Percentiles rank a stretch among this genome's conserved stretches.
These are phyloP conservation scores for Luvunga scandens DNA, from an alignment of 345 rosid genomes.

Conservation along the genomic window DNA sequence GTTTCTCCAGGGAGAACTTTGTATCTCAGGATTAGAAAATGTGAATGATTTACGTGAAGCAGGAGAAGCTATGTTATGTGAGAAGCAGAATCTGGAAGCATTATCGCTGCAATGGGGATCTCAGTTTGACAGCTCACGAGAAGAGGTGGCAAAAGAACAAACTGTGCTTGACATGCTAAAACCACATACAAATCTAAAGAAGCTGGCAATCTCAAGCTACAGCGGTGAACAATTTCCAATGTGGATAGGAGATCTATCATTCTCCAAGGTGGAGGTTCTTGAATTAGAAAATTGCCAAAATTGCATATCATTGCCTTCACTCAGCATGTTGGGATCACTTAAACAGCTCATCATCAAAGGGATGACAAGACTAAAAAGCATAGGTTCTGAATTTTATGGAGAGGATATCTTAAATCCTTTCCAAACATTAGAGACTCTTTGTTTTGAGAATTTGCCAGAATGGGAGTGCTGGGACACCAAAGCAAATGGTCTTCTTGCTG, in stretches of 20 bases:
- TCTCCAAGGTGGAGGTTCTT: background rate
- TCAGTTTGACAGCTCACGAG: background rate
- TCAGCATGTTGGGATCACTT: background rate
- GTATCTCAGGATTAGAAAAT: background rate
- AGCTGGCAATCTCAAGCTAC: background rate
- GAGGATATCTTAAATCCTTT: background rate
- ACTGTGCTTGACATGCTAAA: background rate
- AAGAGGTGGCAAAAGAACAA: background rate
- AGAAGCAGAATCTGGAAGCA: background rate
- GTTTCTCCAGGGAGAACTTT: background rate
- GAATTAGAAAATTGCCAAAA: background rate
- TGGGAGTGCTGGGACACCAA: background rate
- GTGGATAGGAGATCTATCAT: background rate
- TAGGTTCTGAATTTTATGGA: background rate
- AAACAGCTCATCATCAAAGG: background rate
- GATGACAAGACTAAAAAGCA: background rate
- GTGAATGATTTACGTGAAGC: background rate
- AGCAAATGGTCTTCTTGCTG: background rate
- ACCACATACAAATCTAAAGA: background rate
- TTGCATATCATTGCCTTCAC: background rate
- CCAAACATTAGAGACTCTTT: slow-evolving; percentile 1
- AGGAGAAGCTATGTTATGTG: background rate
- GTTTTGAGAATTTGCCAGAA: background rate
- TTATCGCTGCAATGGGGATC: background rate
- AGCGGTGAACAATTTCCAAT: background rate